phyloP scores from a whole-genome alignment of 768 basidiomycete species.

The Mycena pura region DNA sequence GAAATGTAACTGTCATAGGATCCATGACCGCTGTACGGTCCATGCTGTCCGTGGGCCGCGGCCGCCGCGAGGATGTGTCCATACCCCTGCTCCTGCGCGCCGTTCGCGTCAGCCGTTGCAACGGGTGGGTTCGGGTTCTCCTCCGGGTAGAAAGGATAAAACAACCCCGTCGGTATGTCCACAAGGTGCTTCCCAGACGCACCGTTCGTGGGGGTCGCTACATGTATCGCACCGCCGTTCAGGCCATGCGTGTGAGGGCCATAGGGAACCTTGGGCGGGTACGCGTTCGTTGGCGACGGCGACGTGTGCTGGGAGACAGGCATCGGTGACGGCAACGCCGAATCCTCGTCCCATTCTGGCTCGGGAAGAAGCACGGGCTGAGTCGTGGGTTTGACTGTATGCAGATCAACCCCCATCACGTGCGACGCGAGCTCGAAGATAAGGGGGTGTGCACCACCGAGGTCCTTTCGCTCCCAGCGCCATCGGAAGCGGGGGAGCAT shows the following conservation, averaged over 20 bases:
- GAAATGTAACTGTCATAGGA: conserved; percentile 71
- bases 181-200: conserved; percentile 53
- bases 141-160: conserved; percentile 83
- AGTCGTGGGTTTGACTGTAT: conserved; percentile 56
- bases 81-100: conserved; percentile 48
- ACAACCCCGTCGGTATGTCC: conserved; percentile 71
- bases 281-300: conserved; percentile 41
- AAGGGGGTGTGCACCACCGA: conserved; percentile 82
- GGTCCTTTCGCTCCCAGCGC: conserved; percentile 90
- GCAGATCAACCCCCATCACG: conserved; percentile 78
- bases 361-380: conserved; percentile 56
- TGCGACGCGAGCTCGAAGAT: conserved; percentile 83
- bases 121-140: conserved; percentile 31
- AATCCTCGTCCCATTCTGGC: conserved; percentile 60
- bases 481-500: conserved; percentile 90
- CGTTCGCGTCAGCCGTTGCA: conserved; percentile 25
- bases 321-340: conserved; percentile 37
- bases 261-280: conserved; percentile 32
- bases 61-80: conserved; percentile 63
- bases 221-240: conserved; percentile 33
- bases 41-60: conserved; percentile 57
- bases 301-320: conserved; percentile 50
- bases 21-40: conserved; percentile 59
- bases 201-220: conserved; percentile 18
- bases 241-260: conserved; percentile 47